Conservation (phyloP, 192 early-diverging fungal genomes). For the Geranomyces variabilis region DNA sequence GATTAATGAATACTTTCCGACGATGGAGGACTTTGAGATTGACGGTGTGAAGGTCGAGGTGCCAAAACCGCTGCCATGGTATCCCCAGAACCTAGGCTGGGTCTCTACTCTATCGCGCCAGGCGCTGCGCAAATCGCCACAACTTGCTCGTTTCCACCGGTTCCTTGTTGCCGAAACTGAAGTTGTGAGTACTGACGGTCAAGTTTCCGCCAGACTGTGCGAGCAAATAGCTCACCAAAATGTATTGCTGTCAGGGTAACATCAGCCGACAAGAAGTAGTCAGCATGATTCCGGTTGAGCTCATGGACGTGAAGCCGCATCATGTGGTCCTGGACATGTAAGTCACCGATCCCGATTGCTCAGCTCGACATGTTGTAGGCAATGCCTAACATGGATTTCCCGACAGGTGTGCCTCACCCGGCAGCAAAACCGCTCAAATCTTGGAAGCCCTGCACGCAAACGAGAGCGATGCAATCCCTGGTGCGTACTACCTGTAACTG, state of each 20-base stretch:
- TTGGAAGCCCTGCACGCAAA: constrained; percentile 53
- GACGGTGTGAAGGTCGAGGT: constrained; percentile 78
- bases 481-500: too few relatives aligned
- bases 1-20: constrained; percentile 65
- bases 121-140: constrained; percentile 75
- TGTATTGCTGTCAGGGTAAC: constrained; percentile 69
- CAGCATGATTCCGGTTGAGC: constrained; percentile 95
- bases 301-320: constrained; percentile 86
- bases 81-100: constrained; percentile 92
- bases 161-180: constrained; percentile 98
- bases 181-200: constrained; percentile 36
- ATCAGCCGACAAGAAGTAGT: constrained; percentile 95
- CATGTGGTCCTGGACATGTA: constrained; percentile 63
- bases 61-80: constrained; percentile 83
- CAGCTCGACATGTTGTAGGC: not conserved
- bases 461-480: constrained; percentile 36
- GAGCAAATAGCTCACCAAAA: not conserved
- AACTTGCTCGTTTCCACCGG: constrained; percentile 82
- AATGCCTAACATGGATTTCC: constrained; percentile 51
- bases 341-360: not conserved
- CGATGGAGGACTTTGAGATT: constrained; percentile 53
- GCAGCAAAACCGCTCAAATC: constrained; percentile 94
- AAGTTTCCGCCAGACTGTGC: not conserved
- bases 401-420: constrained; percentile 88
- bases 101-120: constrained; percentile 76